Evolutionary conservation across 106 monocot species (phyloP).

Genomic region (Allium cepa): DNA sequence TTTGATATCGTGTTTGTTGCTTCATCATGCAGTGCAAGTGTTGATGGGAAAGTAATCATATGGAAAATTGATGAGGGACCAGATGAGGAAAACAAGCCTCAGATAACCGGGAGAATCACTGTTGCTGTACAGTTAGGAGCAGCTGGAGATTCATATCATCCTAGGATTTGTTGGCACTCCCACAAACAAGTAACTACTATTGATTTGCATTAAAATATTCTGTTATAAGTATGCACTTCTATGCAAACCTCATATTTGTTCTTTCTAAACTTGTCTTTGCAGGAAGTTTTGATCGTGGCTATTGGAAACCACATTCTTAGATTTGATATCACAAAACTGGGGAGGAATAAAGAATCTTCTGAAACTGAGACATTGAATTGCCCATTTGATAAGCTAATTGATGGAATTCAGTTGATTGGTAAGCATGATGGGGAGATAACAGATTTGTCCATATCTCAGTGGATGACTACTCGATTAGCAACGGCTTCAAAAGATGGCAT

Average conservation of each 20-base stretch:
- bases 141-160: constrained; percentile 64
- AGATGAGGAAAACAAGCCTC: constrained; percentile 77
- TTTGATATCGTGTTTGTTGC: constrained; percentile 10
- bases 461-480: constrained; percentile 94
- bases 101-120: constrained; percentile 75
- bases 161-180: constrained; percentile 91
- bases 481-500: constrained; percentile 95
- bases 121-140: constrained; percentile 77
- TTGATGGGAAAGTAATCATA: constrained; percentile 82
- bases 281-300: constrained; percentile 88
- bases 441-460: constrained; percentile 94
- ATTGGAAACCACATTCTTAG: constrained; percentile 73
- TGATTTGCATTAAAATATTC: background rate
- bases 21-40: constrained; percentile 71
- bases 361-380: constrained; percentile 79
- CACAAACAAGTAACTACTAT: constrained; percentile 81
- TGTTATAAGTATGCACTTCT: background rate
- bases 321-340: constrained; percentile 89
- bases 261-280: background rate
- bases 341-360: constrained; percentile 58
- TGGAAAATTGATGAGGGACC: constrained; percentile 98
- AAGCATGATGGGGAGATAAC: constrained; percentile 91
- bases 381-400: constrained; percentile 56
- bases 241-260: background rate
- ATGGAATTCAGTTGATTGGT: constrained; percentile 79